These are phyloP conservation scores for Saccharomycopsis lassenensis DNA, from an alignment of 805 yeast genomes.

Conservation along the genomic window DNA sequence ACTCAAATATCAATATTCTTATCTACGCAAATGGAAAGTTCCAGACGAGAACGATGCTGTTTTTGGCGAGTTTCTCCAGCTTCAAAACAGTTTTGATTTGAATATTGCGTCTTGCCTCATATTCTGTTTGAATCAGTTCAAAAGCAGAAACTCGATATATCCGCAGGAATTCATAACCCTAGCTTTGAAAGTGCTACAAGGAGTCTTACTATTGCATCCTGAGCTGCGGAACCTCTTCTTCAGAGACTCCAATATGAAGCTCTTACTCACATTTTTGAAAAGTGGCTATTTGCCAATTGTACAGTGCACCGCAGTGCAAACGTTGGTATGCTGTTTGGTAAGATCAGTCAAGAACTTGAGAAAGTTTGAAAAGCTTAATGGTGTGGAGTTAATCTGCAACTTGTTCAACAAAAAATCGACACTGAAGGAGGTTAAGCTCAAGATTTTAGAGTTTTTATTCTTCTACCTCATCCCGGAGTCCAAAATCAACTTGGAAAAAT, in stretches of 20 bases:
- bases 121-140: slow-evolving; percentile 20
- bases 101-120: slow-evolving; percentile 36
- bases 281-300: slow-evolving; percentile 20
- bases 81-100: slow-evolving; percentile 43
- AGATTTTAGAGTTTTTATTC: slow-evolving; percentile 56
- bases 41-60: slow-evolving; percentile 22
- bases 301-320: slow-evolving; percentile 35
- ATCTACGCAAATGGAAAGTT: slow-evolving; percentile 22
- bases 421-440: slow-evolving; percentile 46
- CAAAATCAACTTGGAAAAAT: slow-evolving; percentile 13
- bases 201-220: slow-evolving; percentile 49
- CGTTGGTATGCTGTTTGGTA: slow-evolving; percentile 47
- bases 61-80: slow-evolving; percentile 30
- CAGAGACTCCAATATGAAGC: slow-evolving; percentile 29
- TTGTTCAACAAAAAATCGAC: slow-evolving; percentile 30
- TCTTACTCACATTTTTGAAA: slow-evolving; percentile 13
- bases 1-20: slow-evolving; percentile 5
- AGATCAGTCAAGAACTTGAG: slow-evolving; percentile 47
- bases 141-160: slow-evolving; percentile 13
- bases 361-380: slow-evolving; percentile 44
- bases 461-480: slow-evolving; percentile 60
- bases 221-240: slow-evolving; percentile 40
- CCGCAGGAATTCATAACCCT: slow-evolving; percentile 20
- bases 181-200: slow-evolving; percentile 38
- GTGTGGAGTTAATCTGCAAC: slow-evolving; percentile 42